Conservation (phyloP, 257 asterid genomes). For the Echites panduratus region DNA sequence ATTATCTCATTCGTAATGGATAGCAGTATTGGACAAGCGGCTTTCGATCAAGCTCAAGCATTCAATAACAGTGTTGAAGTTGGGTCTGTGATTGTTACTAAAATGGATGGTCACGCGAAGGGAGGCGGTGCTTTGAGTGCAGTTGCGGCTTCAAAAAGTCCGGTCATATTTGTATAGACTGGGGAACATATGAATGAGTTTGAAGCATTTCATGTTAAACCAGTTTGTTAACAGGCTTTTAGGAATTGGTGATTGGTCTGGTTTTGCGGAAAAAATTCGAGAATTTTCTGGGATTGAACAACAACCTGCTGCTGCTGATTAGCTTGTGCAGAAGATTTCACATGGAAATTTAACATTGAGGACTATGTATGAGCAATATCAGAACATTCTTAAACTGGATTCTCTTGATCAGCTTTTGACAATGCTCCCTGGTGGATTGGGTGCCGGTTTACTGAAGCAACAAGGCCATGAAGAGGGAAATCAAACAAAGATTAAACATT, state of each 20-base stretch:
- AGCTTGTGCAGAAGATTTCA: conserved; percentile 91
- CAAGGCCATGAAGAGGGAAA: conserved; percentile 91
- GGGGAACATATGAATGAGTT: conserved; percentile 99
- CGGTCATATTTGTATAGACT: conserved; percentile 83
- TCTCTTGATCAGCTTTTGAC: conserved; percentile 95
- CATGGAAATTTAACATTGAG: conserved; percentile 89
- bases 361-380: conserved; percentile 89
- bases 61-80: conserved; percentile 95
- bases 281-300: conserved; percentile 96
- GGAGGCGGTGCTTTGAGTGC: conserved; percentile 99
- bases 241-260: conserved; percentile 99
- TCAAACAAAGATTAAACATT: conserved; percentile 80
- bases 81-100: conserved; percentile 94
- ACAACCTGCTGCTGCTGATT: no score
- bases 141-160: conserved; percentile 97
- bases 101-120: conserved; percentile 99
- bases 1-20: conserved; percentile 97
- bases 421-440: conserved; percentile 95
- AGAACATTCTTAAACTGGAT: conserved; percentile 87
- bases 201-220: conserved; percentile 91
- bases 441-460: conserved; percentile 90
- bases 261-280: conserved; percentile 93
- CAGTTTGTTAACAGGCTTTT: conserved; percentile 96
- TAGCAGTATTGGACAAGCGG: conserved; percentile 99
- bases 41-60: conserved; percentile 98